Conservation (phyloP, 202 grass and related monocot genomes). For the Carex arenaria region DNA sequence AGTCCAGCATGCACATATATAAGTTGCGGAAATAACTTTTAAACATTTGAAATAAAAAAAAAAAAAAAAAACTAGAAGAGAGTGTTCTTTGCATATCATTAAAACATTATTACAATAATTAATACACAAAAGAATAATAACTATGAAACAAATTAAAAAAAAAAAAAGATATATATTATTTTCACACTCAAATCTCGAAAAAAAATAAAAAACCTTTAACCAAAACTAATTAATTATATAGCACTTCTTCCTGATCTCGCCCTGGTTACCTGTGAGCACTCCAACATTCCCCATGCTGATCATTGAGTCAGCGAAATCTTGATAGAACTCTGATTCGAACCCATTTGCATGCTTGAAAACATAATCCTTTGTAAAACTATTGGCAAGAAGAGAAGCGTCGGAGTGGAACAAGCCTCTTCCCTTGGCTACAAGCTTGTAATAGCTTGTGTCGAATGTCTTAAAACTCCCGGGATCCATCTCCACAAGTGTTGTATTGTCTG, state of each 20-base stretch:
- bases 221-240: conserved; percentile 38
- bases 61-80: background rate
- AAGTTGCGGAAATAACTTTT: background rate
- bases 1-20: background rate
- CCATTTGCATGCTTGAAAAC: conserved; percentile 52
- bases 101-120: conserved; percentile 16
- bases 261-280: conserved; percentile 63
- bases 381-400: conserved; percentile 58
- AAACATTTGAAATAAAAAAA: background rate
- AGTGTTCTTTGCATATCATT: background rate
- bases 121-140: conserved; percentile 17
- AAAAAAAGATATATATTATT: conserved; percentile 18
- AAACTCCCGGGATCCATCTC: conserved; percentile 91
- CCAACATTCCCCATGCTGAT: conserved; percentile 60
- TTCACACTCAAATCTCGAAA: conserved; percentile 15
- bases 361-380: conserved; percentile 50
- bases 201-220: background rate
- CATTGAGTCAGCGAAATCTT: conserved; percentile 78
- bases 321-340: conserved; percentile 49
- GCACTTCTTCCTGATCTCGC: conserved; percentile 92
- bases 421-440: conserved; percentile 52
- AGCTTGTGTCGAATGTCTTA: conserved; percentile 65
- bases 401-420: conserved; percentile 77
- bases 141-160: conserved; percentile 12
- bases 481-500: conserved; percentile 56